phyloP scores from a whole-genome alignment of 352 stramenopile species.

The Pythium vanterpoolii region DNA sequence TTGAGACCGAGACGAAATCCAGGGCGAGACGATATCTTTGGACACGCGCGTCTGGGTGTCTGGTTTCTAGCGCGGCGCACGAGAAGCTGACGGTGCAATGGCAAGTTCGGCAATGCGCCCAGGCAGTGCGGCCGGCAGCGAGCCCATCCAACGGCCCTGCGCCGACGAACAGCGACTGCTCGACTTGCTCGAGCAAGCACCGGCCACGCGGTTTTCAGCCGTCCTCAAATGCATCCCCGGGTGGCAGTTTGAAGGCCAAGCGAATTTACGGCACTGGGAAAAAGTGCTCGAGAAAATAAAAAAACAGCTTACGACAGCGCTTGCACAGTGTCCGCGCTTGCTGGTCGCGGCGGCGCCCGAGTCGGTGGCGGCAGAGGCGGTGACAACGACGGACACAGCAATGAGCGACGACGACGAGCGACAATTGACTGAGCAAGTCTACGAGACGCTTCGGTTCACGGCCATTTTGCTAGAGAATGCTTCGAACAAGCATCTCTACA shows the following conservation, averaged over 20 bases:
- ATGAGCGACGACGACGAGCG: constrained; percentile 29
- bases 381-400: neutral
- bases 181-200: constrained; percentile 50
- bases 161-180: constrained; percentile 59
- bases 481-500: constrained; percentile 73
- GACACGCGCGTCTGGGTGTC: no score
- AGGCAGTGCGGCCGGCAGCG: constrained; percentile 3
- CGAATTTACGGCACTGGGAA: constrained; percentile 68
- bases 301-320: constrained; percentile 37
- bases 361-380: neutral
- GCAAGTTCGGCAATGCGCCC: constrained; percentile 3
- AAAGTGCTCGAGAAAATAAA: constrained; percentile 57
- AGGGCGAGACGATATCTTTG: no score
- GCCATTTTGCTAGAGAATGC: constrained; percentile 79
- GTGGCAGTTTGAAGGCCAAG: constrained; percentile 81
- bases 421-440: constrained; percentile 51
- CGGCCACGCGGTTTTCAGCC: constrained; percentile 40
- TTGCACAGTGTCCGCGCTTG: constrained; percentile 40
- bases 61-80: neutral
- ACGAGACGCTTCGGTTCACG: constrained; percentile 70
- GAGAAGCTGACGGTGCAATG: neutral
- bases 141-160: constrained; percentile 29
- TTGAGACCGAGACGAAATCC: no score
- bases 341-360: constrained; percentile 31
- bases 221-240: constrained; percentile 66